phyloP scores from a whole-genome alignment of 2,329 filamentous ascomycete genomes.

The Neocucurbitaria cava region DNA sequence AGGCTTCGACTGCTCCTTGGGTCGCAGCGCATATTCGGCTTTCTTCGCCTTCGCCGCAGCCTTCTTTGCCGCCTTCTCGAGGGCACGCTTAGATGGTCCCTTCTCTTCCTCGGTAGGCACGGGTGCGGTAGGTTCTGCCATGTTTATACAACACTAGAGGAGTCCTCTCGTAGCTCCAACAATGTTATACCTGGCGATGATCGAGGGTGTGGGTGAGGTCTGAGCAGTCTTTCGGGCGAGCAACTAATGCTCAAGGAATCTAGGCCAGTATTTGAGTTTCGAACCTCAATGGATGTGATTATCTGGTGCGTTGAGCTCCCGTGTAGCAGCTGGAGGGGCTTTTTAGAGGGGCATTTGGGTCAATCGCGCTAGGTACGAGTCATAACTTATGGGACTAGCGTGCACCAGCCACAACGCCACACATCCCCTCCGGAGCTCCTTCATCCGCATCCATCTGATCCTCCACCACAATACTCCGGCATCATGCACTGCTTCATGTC shows the following conservation, averaged over 20 bases:
- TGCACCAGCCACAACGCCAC: conserved; percentile 23
- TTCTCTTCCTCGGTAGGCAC: conserved; percentile 41
- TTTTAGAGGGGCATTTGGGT: conserved; percentile 32
- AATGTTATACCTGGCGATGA: neutral
- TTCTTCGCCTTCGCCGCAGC: conserved; percentile 54
- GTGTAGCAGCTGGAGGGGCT: conserved; percentile 21
- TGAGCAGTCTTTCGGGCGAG: neutral
- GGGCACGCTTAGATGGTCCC: conserved; percentile 56
- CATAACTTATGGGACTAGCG: no score
- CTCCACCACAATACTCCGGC: neutral
- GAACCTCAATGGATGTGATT: neutral
- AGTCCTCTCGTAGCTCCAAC: neutral
- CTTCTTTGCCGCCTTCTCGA: conserved; percentile 59
- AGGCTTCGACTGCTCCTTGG: conserved; percentile 47
- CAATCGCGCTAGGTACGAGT: conserved; percentile 26
- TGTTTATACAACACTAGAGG: conserved; percentile 16
- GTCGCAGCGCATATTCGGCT: conserved; percentile 51
- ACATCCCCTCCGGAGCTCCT: neutral
- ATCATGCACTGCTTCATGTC: neutral
- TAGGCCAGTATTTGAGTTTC: neutral
- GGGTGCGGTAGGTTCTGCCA: conserved; percentile 33
- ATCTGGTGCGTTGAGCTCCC: conserved; percentile 9
- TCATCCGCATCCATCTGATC: neutral
- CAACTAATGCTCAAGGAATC: neutral
- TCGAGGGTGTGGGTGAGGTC: neutral